Evolutionary conservation across 116 monocot genomes (phyloP), one percentile per base, ranked within the genome.

Genomic region (Papilionanthe hybrid): DNA sequence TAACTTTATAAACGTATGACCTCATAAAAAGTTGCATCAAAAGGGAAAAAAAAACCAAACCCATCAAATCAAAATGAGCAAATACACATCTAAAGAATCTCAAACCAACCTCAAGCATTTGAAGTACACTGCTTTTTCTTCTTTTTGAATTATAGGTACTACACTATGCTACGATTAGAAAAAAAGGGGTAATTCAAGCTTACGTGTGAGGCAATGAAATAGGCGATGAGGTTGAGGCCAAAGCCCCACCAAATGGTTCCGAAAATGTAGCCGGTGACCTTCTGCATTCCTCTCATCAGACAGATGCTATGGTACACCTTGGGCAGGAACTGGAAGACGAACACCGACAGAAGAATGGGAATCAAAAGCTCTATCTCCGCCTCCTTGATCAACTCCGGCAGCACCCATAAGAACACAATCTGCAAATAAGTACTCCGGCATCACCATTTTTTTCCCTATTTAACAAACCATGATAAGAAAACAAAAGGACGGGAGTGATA

Each of bases 171-270:
- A 65, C 25, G 65, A 65, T 65, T 65, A 65, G 53, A 44, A 5
- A 7, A 75, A 15, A 37, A 4, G 37, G 49, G 22, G 12, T 23
- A 20, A 42, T 43, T 55, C 25, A 75, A 49, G 80, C 89, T 87
- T 78, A 94, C 93, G 84, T 94, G 93, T 30, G 93, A 91, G 22
- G 93, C 93, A n/a, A 89, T 88, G 88, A 94, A 89, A 66, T 94
- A 94, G 20, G 91, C 93, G 29, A 89, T 86, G 48, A 94, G 88
- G 25, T 94, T 94, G 48, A 94, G 93, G 47, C 78, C 89, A 49
- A 94, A 91, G 9, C 94, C 90, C 94, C 93, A 93, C 91, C 93
- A 93, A 41, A 93, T 89, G 19, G 93, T 93, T 56, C 93, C 93
- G 41, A 93, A 93, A 47, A 93, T 87, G 79, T 87, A 93, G n/a